phyloP scores from a whole-genome alignment of 2,329 filamentous ascomycete species.

The Sporothrix pseudoabietina region DNA sequence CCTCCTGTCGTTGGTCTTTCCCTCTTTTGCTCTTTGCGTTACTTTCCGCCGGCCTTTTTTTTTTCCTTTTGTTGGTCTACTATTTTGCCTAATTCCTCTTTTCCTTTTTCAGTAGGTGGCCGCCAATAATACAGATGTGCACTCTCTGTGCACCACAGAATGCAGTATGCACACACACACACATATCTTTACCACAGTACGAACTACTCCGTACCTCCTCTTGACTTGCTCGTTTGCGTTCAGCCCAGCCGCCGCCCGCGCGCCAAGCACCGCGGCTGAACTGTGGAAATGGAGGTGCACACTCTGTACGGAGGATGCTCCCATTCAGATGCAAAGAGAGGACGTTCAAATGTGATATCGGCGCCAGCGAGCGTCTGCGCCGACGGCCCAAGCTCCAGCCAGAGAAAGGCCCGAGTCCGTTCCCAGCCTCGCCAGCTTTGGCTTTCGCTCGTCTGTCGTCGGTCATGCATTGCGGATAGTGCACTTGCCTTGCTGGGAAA shows the following conservation, averaged over 20 bases:
- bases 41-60: too few relatives aligned
- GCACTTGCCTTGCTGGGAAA: too few relatives aligned
- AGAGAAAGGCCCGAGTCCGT: too few relatives aligned
- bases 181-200: not conserved
- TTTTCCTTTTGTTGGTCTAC: too few relatives aligned
- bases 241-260: not conserved
- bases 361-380: not conserved
- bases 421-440: not conserved
- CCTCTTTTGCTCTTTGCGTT: not conserved
- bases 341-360: not conserved
- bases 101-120: conserved; percentile 11
- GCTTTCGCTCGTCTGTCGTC: not conserved
- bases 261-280: not conserved
- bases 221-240: not conserved
- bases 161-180: not conserved
- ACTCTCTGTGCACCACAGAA: not conserved
- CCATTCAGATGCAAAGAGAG: not conserved
- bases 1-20: not conserved
- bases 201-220: not conserved
- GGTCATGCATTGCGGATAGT: conserved; percentile 1
- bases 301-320: too few relatives aligned
- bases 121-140: conserved; percentile 1
- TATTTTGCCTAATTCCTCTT: not conserved
- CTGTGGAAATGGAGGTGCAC: not conserved
- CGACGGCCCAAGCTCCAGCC: not conserved